Evolutionary conservation across 2,329 filamentous ascomycete species (phyloP).

Genomic region (Nannizzia gypsea): DNA sequence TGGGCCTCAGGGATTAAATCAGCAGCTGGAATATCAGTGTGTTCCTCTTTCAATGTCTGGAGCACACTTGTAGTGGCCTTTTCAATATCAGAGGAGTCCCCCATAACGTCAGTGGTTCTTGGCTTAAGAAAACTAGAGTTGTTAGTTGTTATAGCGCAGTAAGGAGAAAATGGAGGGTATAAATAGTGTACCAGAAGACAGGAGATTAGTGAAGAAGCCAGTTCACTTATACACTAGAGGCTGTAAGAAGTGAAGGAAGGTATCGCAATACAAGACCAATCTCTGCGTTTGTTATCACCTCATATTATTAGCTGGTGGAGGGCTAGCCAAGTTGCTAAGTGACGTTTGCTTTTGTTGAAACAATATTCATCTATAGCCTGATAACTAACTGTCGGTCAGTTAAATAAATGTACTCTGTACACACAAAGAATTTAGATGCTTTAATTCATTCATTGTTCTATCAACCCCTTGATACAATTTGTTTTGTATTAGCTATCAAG

Average conservation of each 20-base stretch:
- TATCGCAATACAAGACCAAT: not conserved
- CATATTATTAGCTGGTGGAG: not conserved
- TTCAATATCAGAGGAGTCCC: not conserved
- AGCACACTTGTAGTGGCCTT: not conserved
- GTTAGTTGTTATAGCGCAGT: not conserved
- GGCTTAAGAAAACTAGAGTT: not conserved
- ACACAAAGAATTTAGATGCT: not conserved
- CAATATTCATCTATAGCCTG: not conserved
- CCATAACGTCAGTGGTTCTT: not conserved
- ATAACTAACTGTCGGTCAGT: too few relatives aligned
- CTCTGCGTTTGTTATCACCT: not conserved
- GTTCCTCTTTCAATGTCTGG: not conserved
- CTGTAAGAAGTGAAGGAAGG: not conserved
- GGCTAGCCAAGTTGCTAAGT: not conserved
- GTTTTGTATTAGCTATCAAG: not conserved
- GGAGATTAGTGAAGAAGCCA: not conserved
- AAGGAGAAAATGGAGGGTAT: not conserved
- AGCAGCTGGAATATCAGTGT: not conserved
- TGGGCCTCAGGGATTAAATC: not conserved
- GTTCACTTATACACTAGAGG: not conserved
- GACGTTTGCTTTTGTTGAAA: not conserved
- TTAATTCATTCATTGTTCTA: not conserved
- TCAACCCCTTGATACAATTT: not conserved
- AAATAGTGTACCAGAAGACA: too few relatives aligned
- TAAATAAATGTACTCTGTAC: not conserved